Base-by-base conservation (phyloP, 371 early-diverging fungal genomes). In the Rhizopus delemar region DNA sequence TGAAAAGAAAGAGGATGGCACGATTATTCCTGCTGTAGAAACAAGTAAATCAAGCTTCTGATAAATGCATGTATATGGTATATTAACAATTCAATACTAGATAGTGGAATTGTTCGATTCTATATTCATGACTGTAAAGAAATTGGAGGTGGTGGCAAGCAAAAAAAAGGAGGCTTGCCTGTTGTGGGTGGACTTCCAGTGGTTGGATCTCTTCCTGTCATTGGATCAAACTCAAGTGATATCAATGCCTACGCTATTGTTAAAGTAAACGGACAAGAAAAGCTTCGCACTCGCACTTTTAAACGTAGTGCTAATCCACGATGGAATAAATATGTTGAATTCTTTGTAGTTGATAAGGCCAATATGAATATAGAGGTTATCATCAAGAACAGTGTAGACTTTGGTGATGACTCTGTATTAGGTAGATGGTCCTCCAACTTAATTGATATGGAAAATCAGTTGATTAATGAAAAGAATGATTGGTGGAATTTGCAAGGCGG, bases 271-370 rank as follows among this genome's bases (percentile, higher is more conserved):
- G 71, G 71, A 5, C 62, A 69, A 35, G 62, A 56, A 22, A 68
- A 73, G 34, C 54, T 65, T 6, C 57, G 57, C 1, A 74, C 81
- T 0, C 56, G 48, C 22, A 63, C 62, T 3, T 62, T 67, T 39
- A 80, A 75, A 33, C 64, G 75, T 16, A 75, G 64, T 48, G 61
- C 60, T 48, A 78, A 69, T 33, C 78, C 81, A 22, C 57, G 69
- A 31, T 80, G 72, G 74, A 72, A 77, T 32, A 74, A 76, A 45
- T 66, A 35, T 35, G 33, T 66, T 34, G 73, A 73, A 31, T 45
- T 73, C 0, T 66, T 73, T 56, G 66, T 73, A n/a, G 46, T 61
- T 3, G 67, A 69, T 35, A 66, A 69, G 41, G 43, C 56, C 41
- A 58, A 66, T 5, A 15, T 57, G 28, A 32, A 60, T 32, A 31